Evolutionary conservation across 306 rosid species (phyloP), one percentile per base, ranked within the genome.

Genomic region (Vigna hirtella): DNA sequence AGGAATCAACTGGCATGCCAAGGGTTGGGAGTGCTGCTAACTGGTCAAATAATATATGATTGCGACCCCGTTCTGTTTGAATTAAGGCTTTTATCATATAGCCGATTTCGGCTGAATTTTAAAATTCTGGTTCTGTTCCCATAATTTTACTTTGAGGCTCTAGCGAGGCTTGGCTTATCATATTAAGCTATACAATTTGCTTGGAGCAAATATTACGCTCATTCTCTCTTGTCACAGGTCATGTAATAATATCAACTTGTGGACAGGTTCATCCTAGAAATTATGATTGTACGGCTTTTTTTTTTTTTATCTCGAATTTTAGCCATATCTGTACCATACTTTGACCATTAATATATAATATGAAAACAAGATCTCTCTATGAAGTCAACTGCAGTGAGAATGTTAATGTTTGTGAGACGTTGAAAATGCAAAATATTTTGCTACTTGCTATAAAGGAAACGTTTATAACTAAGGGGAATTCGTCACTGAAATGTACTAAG

Each of bases 11-110:
- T 51, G 97, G 99, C 80, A 95, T 95, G 90, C 97, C 99, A 0
- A 88, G 99, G 85, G 98, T 95, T 49, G 99, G 97, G 76, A 92
- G 99, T 88, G 96, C 99, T 56, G 97, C 98, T 75, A 90, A 95
- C 85, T 95, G 99, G 99, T 89, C 99, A 5, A 6, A 88, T 53
- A 74, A 91, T 84, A 91, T 87, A 65, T 95, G 85, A 91, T 79
- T 81, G 78, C 75, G 45, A 71, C 20, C 74, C 69, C 7, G 26
- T 76, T 74, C 73, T 66, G 65, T 62, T 62, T 64, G 70, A 17
- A 61, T 74, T 70, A 16, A 43, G 83, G 81, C 82, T 77, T 79
- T 66, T 63, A 56, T 77, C 81, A 26, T 84, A 40, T 84, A 40
- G 69, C 66, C 63, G 69, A 28, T 72, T 72, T 73, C 67, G 70